These are phyloP conservation scores for Mesembryanthemum crystallinum DNA, from an alignment of 148 eudicot species.

Conservation along the genomic window DNA sequence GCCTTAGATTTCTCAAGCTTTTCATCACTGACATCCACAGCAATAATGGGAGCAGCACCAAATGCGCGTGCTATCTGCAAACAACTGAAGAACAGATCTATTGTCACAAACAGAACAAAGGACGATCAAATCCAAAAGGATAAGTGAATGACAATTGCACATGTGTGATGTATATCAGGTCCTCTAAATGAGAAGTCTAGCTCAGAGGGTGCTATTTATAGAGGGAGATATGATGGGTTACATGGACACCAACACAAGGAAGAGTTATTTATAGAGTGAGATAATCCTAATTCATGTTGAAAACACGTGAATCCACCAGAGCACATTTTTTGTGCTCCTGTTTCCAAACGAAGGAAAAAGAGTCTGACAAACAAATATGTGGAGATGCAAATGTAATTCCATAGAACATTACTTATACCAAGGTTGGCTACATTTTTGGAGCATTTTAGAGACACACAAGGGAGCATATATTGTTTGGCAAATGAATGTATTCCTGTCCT, in stretches of 20 bases:
- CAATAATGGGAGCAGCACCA: constrained; percentile 93
- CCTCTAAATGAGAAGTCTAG: background rate
- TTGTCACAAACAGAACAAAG: constrained; percentile 19
- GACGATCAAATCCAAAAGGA: background rate
- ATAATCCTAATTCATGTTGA: too few relatives aligned
- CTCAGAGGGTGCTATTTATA: background rate
- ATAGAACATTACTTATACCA: too few relatives aligned
- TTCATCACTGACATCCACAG: constrained; percentile 91
- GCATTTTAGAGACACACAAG: too few relatives aligned
- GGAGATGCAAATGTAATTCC: too few relatives aligned
- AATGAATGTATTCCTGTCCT: background rate
- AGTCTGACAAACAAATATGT: too few relatives aligned
- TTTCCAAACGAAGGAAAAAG: too few relatives aligned
- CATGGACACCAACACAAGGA: too few relatives aligned
- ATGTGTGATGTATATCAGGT: background rate
- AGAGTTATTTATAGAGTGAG: too few relatives aligned
- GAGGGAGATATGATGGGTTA: too few relatives aligned
- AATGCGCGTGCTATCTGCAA: constrained; percentile 98
- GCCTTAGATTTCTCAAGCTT: constrained; percentile 79
- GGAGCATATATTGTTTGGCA: background rate
- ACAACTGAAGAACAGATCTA: constrained; percentile 59
- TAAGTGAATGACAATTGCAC: background rate
- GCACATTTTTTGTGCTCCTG: background rate
- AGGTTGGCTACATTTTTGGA: background rate
- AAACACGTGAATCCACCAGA: background rate